Evolutionary conservation across 2,329 filamentous ascomycete genomes (phyloP), one percentile per base, ranked within the genome.

Genomic region (Cladosporium sp.): DNA sequence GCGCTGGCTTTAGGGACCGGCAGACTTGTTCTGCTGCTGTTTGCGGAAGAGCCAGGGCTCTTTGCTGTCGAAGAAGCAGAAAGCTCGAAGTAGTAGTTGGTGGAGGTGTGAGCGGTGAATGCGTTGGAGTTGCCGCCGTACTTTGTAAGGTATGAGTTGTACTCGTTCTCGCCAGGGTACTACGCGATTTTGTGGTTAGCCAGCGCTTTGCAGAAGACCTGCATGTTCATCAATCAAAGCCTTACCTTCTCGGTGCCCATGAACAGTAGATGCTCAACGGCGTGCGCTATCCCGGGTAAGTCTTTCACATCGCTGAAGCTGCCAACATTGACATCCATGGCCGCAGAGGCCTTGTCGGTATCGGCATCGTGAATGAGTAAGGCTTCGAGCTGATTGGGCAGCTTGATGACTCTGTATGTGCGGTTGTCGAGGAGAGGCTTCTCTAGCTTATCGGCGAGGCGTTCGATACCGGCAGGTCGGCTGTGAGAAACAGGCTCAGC

Each of bases 11-110:
- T 76, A 5, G 66, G 34, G 22, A 72, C 66, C 9, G 71, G 68
- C 45, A 76, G 61, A 43, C 72, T 70, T 30, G 71, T 65, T 51
- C 71, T 68, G 60, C 75, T 75, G 40, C 65, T 70, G 50, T 68
- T 66, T 15, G 65, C 60, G 20, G 76, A 75, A 61, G 73, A 69
- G 15, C 66, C 63, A 15, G 70, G 70, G 63, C 87, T 85, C 70
- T 81, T 84, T 63, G 74, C 69, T 47, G 78, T 78, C 12, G 88
- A 84, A 54, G 90, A 90, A 34, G 92, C 91, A 19, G 90, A 90
- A 59, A 97, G 87, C 70, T 99, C 94, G 72, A 99, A 99, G 76
- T 90, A 97, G 78, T 96, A 99, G 76, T 97, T 97, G 63, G 94
- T 99, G 55, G 93, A 95, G 1, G 91, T 96, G 5, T 90, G 82